phyloP scores from a whole-genome alignment of 2,329 filamentous ascomycete genomes.

The Thielaviopsis punctulata region DNA sequence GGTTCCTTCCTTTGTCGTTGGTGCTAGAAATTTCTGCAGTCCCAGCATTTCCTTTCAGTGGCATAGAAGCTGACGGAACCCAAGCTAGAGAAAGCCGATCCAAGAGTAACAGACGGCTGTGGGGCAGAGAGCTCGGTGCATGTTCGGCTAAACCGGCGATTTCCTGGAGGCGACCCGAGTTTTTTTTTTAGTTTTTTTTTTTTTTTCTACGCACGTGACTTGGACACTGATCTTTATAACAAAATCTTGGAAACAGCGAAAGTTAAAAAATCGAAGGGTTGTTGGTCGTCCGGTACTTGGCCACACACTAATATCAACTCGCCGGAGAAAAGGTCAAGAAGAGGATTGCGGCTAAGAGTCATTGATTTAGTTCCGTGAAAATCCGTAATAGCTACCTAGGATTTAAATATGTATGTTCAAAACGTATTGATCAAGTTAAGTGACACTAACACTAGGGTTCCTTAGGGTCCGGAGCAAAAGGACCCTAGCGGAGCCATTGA shows the following conservation, averaged over 20 bases:
- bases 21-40: slow-evolving; percentile 11
- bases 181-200: too few relatives aligned
- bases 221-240: neutral
- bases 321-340: neutral
- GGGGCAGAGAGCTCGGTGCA: neutral
- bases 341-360: neutral
- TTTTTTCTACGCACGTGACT: neutral
- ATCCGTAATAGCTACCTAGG: neutral
- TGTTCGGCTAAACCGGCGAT: slow-evolving; percentile 4
- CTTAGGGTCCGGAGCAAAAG: too few relatives aligned
- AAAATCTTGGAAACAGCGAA: neutral
- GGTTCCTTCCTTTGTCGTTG: slow-evolving; percentile 2
- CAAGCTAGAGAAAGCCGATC: too few relatives aligned
- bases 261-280: neutral
- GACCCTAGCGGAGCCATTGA: too few relatives aligned
- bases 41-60: neutral
- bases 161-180: neutral
- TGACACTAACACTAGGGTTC: too few relatives aligned
- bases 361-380: neutral
- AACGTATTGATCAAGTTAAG: too few relatives aligned
- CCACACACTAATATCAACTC: neutral
- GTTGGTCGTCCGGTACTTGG: too few relatives aligned
- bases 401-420: neutral
- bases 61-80: slow-evolving; percentile 8
- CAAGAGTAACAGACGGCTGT: too few relatives aligned